Evolutionary conservation across 73 alveolate species (phyloP).

Genomic region (Paramecium biaurelia): DNA sequence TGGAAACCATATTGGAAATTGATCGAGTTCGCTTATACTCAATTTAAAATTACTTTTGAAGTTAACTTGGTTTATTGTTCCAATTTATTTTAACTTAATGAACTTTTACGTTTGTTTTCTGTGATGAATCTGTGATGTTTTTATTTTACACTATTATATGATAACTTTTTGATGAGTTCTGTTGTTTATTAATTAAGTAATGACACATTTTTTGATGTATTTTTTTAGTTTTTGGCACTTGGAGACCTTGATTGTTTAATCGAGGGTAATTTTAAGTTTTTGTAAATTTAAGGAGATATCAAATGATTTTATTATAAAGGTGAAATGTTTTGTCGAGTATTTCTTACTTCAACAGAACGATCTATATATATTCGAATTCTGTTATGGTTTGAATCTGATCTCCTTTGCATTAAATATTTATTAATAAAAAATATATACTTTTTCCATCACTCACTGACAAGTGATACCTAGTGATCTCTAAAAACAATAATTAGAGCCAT

Average conservation of each 20-base stretch:
- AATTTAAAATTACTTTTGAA: background rate
- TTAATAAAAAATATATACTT: background rate
- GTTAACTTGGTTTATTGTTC: background rate
- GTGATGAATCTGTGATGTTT: background rate
- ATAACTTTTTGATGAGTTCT: background rate
- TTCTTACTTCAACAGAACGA: background rate
- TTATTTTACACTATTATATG: background rate
- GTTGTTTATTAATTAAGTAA: background rate
- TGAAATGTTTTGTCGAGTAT: background rate
- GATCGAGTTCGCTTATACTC: constrained; percentile 13
- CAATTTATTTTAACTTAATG: background rate
- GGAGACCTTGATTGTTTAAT: background rate
- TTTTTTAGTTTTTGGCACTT: background rate
- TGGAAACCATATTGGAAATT: constrained; percentile 40
- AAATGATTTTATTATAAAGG: background rate
- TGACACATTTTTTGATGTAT: background rate
- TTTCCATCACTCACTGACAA: background rate
- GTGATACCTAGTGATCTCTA: constrained; percentile 1
- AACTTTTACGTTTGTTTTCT: background rate
- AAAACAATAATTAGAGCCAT: background rate
- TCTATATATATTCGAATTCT: background rate
- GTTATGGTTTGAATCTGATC: constrained; percentile 1
- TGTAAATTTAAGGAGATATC: background rate
- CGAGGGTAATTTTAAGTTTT: background rate
- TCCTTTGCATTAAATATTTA: background rate